Conservation (phyloP, 805 yeast species). For the Barnettozyma populi region DNA sequence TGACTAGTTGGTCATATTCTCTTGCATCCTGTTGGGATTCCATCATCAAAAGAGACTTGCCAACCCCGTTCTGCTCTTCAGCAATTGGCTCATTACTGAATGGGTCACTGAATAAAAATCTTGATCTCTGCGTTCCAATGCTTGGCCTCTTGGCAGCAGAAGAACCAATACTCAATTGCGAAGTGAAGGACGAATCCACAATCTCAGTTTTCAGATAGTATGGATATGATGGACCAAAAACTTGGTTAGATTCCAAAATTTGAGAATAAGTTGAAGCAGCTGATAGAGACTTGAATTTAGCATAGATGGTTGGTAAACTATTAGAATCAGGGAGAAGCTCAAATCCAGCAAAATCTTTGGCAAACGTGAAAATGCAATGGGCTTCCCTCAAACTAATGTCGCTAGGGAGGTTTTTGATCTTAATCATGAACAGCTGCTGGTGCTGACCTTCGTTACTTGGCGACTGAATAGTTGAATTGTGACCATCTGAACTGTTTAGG, state of each 20-base stretch:
- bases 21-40: constrained; percentile 32
- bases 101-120: constrained; percentile 68
- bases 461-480: background rate
- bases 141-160: constrained; percentile 44
- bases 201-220: constrained; percentile 36
- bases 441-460: constrained; percentile 7
- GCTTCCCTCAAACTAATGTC: constrained; percentile 67
- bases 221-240: constrained; percentile 46
- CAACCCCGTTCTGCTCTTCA: constrained; percentile 29
- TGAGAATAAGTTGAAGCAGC: constrained; percentile 40
- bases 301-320: constrained; percentile 34
- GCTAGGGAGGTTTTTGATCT: constrained; percentile 52
- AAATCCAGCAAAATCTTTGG: constrained; percentile 52
- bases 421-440: constrained; percentile 26
- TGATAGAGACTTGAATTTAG: constrained; percentile 39
- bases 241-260: constrained; percentile 34
- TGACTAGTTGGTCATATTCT: constrained; percentile 37
- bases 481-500: background rate
- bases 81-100: constrained; percentile 31
- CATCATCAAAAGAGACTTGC: constrained; percentile 37
- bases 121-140: constrained; percentile 53
- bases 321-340: constrained; percentile 38
- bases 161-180: constrained; percentile 16
- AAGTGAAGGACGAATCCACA: constrained; percentile 26
- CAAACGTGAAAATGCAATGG: constrained; percentile 59